Conservation (phyloP, 345 rosid species). For the Salix caprea region DNA sequence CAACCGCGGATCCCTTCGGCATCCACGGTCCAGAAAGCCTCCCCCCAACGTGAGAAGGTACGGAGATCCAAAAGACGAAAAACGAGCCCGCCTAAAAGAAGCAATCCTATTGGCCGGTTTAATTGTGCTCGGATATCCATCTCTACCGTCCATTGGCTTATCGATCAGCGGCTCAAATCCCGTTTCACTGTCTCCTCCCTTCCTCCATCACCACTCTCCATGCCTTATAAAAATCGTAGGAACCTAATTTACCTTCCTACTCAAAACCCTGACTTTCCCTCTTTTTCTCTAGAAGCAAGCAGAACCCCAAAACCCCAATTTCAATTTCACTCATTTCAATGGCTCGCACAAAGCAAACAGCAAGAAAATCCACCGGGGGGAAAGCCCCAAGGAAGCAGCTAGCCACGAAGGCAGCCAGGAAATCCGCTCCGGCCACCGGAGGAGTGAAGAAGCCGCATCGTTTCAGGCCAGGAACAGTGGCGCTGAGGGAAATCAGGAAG, state of each 20-base stretch:
- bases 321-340: background rate
- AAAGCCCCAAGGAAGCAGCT: constrained; percentile 26
- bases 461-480: constrained; percentile 26
- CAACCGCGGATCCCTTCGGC: background rate
- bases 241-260: background rate
- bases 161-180: background rate
- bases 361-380: constrained; percentile 24
- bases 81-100: background rate
- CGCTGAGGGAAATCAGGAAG: constrained; percentile 21
- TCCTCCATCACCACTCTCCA: too few species aligned
- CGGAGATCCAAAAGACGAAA: background rate
- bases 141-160: constrained; percentile 5
- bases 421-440: constrained; percentile 24
- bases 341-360: constrained; percentile 28
- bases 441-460: background rate
- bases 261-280: too few species aligned
- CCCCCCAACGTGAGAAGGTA: background rate
- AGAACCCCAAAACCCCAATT: background rate
- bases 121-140: constrained; percentile 24
- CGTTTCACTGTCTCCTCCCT: background rate
- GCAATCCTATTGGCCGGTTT: background rate
- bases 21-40: background rate
- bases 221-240: background rate
- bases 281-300: background rate
- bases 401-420: constrained; percentile 20